Evolutionary conservation across 495 filamentous ascomycete genomes (phyloP).

Genomic region (Parathielavia appendiculata): DNA sequence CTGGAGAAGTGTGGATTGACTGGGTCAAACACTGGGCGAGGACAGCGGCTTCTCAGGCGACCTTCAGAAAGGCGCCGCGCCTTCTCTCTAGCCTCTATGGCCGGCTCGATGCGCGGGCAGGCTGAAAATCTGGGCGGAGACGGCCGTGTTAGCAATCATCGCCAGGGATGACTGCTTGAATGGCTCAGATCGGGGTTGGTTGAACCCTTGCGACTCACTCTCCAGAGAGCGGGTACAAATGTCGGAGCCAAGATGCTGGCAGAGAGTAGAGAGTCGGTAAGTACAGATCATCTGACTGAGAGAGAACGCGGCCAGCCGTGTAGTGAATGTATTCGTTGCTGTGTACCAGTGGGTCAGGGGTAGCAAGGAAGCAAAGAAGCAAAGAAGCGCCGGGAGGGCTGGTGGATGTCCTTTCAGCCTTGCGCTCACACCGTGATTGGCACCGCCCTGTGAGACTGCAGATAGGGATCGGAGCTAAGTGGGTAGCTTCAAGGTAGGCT

Average conservation of each 20-base stretch:
- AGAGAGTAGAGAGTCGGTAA: not conserved
- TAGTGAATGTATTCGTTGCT: not conserved
- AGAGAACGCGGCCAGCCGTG: constrained; percentile 7
- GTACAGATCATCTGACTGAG: constrained; percentile 11
- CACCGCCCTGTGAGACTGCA: constrained; percentile 13
- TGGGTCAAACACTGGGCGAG: too few relatives aligned
- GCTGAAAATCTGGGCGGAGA: not conserved
- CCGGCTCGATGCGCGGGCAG: not conserved
- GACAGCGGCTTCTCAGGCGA: too few relatives aligned
- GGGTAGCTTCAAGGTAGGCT: not conserved
- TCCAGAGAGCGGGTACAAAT: too few relatives aligned
- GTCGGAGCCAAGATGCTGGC: not conserved
- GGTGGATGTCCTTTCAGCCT: not conserved
- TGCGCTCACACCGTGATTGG: constrained; percentile 6
- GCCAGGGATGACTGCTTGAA: not conserved
- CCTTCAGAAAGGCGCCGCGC: too few relatives aligned
- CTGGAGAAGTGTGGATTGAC: not conserved
- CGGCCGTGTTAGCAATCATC: not conserved
- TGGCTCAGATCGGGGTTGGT: too few relatives aligned
- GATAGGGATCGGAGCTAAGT: constrained; percentile 10
- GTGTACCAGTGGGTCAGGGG: not conserved
- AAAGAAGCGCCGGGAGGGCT: constrained; percentile 2
- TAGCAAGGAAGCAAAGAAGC: not conserved
- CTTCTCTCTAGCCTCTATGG: too few relatives aligned
- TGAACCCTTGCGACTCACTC: not conserved